Base-by-base conservation (phyloP, 2,329 filamentous ascomycete species). In the Cladobotryum protrusum region DNA sequence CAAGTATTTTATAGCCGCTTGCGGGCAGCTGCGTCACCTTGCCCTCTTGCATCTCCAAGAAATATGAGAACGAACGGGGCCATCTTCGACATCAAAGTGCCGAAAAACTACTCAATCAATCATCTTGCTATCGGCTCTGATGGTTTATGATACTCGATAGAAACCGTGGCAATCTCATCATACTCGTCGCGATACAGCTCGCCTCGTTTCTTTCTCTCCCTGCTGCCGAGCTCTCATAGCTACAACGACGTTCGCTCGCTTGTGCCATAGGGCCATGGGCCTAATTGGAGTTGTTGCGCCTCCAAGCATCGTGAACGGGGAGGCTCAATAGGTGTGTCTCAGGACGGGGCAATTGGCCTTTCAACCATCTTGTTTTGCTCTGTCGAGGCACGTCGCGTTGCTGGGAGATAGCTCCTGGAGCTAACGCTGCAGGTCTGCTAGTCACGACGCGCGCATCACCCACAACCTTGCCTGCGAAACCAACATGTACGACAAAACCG, bases 401-500 rank as follows among this genome's bases (percentile, higher is more conserved):
- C 19, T 19, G 15, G n/a, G 34, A 19, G 40, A n/a, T 41, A 17
- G 51, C 48, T 47, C 40, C 24, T 14, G 41, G 40, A 47, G 51
- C 48, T 40, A 18, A 42, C 35, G 41, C n/a, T 13, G 12, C 35
- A 40, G 42, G 39, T 32, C 37, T 37, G 24, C 11, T 15, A 33
- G 33, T 32, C 50, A 36, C 40, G 36, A 50, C 44, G 32, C 44
- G 48, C 48, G 51, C 48, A 47, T 13, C 45, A 32, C 12, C 29
- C 29, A 45, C 19, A 11, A 14, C 44, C 45, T n/a, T 37, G 18
- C 36, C 17, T 43, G 6, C 40, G 40, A 39, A 47, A 20, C 24
- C 48, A 46, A 18, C 43, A 71, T 71, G 68, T 63, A 63, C 62
- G 67, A 70, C 61, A 70, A 70, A 54, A 52, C 63, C 45, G 66